Base-by-base conservation (phyloP, 139 green algal genomes). In the Chlorella vulgaris region DNA sequence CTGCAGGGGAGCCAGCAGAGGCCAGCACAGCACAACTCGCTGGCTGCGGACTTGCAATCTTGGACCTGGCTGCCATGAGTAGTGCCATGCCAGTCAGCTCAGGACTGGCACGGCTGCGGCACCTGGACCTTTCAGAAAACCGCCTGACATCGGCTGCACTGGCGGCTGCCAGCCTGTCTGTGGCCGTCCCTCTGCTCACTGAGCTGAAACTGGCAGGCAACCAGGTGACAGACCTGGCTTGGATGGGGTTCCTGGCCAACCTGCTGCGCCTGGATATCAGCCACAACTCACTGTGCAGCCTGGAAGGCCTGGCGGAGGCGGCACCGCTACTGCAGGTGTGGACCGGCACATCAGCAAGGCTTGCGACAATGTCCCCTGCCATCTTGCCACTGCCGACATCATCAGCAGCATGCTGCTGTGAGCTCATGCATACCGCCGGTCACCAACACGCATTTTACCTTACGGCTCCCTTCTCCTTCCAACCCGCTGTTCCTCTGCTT, bases 231-330 rank as follows among this genome's bases (percentile, higher is more conserved):
- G 63, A 74, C 42, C 19, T 75, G 29, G 13, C 42, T 33, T 74
- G 43, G 61, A 31, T 82, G 61, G 60, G 60, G 26, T 42, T 42
- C 0, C 66, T 77, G 26, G 47, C 77, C 13, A 50, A 47, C 66
- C 77, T 83, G 47, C 26, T 76, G 35, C 65, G 8, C 13, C 35
- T 83, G 65, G 77, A 83, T 28, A 8, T 83, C 36, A 69, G 43
- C 28, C 35, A 47, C 50, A 76, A 74, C n/a, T 18, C 10, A 18
- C 35, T 83, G 24, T 10, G 26, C 36, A 69, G 65, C 43, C 28
- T 83, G 43, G 65, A 51, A 1, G 77, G 77, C 7, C 63, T 83
- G 65, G 66, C 38, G 2, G 66, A 26, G 2, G 50, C 62, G 8
- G 50, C 42, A 2, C 77, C 77, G 5, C 66, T 83, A 65, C 36